Conservation (phyloP, 345 rosid species). For the Capsella bursapastoris region DNA sequence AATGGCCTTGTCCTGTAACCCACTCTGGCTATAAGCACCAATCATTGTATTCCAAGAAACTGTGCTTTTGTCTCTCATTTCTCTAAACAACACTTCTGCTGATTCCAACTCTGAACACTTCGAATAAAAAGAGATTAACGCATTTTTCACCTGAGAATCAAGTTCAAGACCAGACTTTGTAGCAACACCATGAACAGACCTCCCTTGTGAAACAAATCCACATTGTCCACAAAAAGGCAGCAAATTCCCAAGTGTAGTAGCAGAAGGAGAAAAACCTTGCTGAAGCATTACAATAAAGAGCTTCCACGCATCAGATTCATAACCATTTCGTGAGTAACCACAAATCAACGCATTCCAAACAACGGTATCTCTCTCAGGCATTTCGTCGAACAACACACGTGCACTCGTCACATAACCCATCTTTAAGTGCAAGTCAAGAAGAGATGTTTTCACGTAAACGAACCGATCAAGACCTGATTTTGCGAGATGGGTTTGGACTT, state of each 20-base stretch:
- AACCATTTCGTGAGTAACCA: slow-evolving; percentile 72
- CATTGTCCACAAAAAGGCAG: slow-evolving; percentile 63
- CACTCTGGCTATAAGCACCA: slow-evolving; percentile 65
- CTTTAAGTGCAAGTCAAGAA: slow-evolving; percentile 52
- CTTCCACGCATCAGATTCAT: slow-evolving; percentile 50
- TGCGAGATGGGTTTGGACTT: slow-evolving; percentile 59
- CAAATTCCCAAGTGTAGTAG: slow-evolving; percentile 62
- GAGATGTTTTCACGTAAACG: slow-evolving; percentile 63
- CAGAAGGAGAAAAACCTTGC: slow-evolving; percentile 59
- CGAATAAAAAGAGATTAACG: slow-evolving; percentile 65
- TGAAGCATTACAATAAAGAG: slow-evolving; percentile 60
- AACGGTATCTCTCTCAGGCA: slow-evolving; percentile 70
- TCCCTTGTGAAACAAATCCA: slow-evolving; percentile 63
- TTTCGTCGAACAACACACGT: slow-evolving; percentile 59
- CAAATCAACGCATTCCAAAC: slow-evolving; percentile 83
- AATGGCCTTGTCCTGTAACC: slow-evolving; percentile 57
- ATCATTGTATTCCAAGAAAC: slow-evolving; percentile 91
- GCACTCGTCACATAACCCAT: slow-evolving; percentile 52
- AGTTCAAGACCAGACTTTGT: slow-evolving; percentile 59
- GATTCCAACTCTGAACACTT: slow-evolving; percentile 62
- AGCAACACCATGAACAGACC: slow-evolving; percentile 62
- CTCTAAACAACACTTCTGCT: slow-evolving; percentile 57
- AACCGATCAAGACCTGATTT: slow-evolving; percentile 61
- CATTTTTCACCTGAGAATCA: slow-evolving; percentile 64
- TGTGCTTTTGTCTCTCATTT: slow-evolving; percentile 55